Conservation (phyloP, 192 early-diverging fungal species). For the Coemansia guatemalensis region DNA sequence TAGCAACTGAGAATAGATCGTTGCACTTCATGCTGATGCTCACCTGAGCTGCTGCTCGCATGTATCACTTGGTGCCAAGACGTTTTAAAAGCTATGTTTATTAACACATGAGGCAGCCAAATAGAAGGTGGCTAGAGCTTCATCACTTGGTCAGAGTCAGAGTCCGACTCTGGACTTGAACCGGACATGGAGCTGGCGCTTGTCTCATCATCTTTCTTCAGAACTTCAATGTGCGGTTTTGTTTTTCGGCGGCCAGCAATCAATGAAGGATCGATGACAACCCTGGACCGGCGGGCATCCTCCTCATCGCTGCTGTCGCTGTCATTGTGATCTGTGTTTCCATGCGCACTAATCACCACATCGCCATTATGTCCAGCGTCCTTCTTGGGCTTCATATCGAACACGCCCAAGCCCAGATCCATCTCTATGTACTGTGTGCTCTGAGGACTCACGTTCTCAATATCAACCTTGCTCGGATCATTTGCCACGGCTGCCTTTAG, state of each 20-base stretch:
- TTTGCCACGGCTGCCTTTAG: conserved; percentile 27
- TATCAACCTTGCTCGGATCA: conserved; percentile 38
- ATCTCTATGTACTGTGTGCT: conserved; percentile 49
- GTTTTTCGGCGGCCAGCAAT: conserved; percentile 15
- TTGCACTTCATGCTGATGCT: background rate
- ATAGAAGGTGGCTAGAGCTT: background rate
- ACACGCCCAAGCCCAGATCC: conserved; percentile 48
- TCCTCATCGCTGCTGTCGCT: conserved; percentile 8
- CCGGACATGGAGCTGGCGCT: background rate
- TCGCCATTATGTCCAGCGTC: conserved; percentile 4
- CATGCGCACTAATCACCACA: conserved; percentile 22
- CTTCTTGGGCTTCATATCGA: conserved; percentile 50
- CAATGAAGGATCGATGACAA: conserved; percentile 18
- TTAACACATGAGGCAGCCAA: background rate
- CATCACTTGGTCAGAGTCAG: conserved; percentile 5
- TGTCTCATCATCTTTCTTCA: background rate
- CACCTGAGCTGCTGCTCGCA: background rate
- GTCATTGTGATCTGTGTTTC: background rate
- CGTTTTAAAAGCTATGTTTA: background rate
- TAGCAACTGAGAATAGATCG: background rate
- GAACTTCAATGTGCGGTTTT: conserved; percentile 22
- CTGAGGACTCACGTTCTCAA: conserved; percentile 42
- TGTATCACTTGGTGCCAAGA: background rate
- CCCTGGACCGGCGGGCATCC: background rate
- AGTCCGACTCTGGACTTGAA: background rate